Conservation (phyloP, 257 asterid genomes). For the Nicotiana undulata region DNA sequence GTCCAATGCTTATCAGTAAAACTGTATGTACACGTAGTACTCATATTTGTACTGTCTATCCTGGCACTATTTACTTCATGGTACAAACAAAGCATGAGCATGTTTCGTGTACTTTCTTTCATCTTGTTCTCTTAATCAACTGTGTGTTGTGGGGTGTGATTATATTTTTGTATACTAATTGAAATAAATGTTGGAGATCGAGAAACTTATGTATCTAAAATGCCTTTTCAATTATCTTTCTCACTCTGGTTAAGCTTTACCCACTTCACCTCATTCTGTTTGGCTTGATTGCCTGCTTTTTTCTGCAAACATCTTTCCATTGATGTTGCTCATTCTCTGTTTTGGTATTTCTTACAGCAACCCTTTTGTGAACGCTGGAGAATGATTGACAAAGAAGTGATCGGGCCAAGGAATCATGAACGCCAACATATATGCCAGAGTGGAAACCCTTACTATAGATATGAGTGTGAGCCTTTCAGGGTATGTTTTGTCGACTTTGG, state of each 20-base stretch:
- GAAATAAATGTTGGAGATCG: neutral
- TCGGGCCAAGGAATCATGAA: constrained; percentile 79
- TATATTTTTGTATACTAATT: neutral
- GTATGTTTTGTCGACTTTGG: constrained; percentile 26
- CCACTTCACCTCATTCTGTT: neutral
- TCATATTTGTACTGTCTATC: neutral
- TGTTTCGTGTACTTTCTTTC: neutral
- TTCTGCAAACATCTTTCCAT: neutral
- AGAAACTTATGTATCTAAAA: neutral
- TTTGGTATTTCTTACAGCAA: constrained; percentile 31
- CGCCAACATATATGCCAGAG: constrained; percentile 54
- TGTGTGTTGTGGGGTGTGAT: neutral
- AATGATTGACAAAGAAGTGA: constrained; percentile 91
- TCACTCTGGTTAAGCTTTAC: neutral
- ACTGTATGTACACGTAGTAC: neutral
- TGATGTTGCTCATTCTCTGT: constrained; percentile 4
- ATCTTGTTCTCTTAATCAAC: neutral
- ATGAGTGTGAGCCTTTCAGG: constrained; percentile 94
- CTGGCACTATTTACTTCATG: neutral
- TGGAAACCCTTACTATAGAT: constrained; percentile 65
- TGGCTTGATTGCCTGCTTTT: neutral
- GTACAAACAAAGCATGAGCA: neutral
- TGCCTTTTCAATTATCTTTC: neutral
- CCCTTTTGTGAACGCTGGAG: constrained; percentile 95
- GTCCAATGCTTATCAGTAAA: neutral